These are phyloP conservation scores for Chaetomium strumarium DNA, from an alignment of 2,329 filamentous ascomycete genomes.

Conservation along the genomic window DNA sequence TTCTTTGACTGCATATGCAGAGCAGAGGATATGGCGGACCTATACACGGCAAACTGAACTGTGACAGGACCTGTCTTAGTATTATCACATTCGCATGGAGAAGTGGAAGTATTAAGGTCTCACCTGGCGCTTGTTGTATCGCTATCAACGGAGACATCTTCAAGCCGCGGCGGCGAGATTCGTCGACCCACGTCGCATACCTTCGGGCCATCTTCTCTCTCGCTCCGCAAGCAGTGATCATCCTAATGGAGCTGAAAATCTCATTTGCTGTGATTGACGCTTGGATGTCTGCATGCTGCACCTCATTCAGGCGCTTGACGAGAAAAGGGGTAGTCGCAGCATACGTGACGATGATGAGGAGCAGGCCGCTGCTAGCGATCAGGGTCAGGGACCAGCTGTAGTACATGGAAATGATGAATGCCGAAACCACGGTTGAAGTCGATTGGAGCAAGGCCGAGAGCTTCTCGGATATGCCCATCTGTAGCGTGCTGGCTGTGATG, in stretches of 20 bases:
- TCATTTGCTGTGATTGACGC: slow-evolving; percentile 56
- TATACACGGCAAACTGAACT: slow-evolving; percentile 30
- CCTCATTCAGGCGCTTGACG: slow-evolving; percentile 43
- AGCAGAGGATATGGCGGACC: slow-evolving; percentile 15
- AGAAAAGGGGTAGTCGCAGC: slow-evolving; percentile 48
- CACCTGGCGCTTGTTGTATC: slow-evolving; percentile 28
- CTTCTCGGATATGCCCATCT: slow-evolving; percentile 58
- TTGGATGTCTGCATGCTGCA: slow-evolving; percentile 46
- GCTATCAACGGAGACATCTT: slow-evolving; percentile 28
- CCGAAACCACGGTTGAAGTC: slow-evolving; percentile 44
- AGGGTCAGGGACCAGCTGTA: slow-evolving; percentile 55
- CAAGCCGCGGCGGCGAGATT: slow-evolving; percentile 36
- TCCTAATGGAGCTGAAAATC: slow-evolving; percentile 51
- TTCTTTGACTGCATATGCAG: too few relatives aligned
- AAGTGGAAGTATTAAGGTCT: slow-evolving; percentile 1
- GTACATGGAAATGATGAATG: slow-evolving; percentile 48
- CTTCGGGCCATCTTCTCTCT: slow-evolving; percentile 48
- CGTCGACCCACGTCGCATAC: slow-evolving; percentile 49
- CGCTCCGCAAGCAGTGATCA: slow-evolving; percentile 58
- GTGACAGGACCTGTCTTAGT: slow-evolving; percentile 1
- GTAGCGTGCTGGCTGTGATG: slow-evolving; percentile 54
- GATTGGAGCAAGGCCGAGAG: slow-evolving; percentile 53
- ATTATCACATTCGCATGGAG: background rate
- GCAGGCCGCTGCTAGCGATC: slow-evolving; percentile 49
- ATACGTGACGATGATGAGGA: slow-evolving; percentile 49